phyloP scores from a whole-genome alignment of 306 rosid genomes.

The Urtica urens region DNA sequence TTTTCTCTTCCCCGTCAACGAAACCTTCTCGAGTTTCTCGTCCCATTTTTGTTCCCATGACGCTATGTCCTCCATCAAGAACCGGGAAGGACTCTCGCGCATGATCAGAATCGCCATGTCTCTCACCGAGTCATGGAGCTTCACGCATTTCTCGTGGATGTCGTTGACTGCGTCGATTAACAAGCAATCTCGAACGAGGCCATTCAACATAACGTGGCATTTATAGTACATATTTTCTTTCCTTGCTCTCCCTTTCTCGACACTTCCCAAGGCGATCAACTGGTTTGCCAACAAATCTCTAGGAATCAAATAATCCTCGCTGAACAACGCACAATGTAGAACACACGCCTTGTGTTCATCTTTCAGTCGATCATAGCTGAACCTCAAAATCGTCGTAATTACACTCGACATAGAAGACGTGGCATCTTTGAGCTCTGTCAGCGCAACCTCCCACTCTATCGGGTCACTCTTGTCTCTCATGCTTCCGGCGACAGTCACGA shows the following conservation, averaged over 20 bases:
- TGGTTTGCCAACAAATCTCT: slow-evolving; percentile 5
- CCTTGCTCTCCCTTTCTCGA: not conserved
- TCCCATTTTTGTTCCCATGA: not conserved
- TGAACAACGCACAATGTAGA: slow-evolving; percentile 8
- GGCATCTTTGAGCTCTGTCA: slow-evolving; percentile 6
- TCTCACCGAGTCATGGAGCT: slow-evolving; percentile 16
- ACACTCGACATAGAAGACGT: not conserved
- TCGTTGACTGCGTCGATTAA: not conserved
- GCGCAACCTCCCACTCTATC: slow-evolving; percentile 8
- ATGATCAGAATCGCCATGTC: slow-evolving; percentile 6
- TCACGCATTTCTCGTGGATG: not conserved
- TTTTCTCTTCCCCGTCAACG: not conserved
- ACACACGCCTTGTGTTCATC: slow-evolving; percentile 6
- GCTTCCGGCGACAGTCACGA: slow-evolving; percentile 10
- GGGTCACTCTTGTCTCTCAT: slow-evolving; percentile 2
- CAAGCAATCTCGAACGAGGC: slow-evolving; percentile 1
- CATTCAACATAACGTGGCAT: slow-evolving; percentile 5
- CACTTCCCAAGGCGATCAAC: slow-evolving; percentile 1
- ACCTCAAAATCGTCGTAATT: slow-evolving; percentile 3
- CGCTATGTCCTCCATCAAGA: not conserved
- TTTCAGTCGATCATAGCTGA: slow-evolving; percentile 5
- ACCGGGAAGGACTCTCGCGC: not conserved
- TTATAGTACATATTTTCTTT: not conserved
- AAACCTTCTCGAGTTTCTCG: not conserved
- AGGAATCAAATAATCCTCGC: not conserved